Percentiles rank a stretch among this genome's conserved stretches.
Conservation (phyloP, 306 rosid species). For the Dalbergia cultrata region DNA sequence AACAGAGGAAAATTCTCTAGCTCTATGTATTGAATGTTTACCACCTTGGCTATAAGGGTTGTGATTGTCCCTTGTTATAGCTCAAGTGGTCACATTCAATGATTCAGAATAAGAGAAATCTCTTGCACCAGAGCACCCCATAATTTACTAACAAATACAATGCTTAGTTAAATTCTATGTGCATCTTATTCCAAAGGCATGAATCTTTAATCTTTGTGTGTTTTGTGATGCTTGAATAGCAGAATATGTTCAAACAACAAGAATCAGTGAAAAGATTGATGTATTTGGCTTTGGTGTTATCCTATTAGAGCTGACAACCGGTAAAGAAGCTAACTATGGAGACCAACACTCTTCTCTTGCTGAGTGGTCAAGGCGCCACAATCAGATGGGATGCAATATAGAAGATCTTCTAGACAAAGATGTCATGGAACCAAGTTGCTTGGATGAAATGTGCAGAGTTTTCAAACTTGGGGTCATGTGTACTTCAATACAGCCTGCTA, state of each 20-base stretch:
- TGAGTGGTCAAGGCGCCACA: slow-evolving; percentile 52
- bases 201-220: not conserved
- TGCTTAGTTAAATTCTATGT: not conserved
- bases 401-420: slow-evolving; percentile 49
- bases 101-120: not conserved
- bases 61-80: too few relatives aligned
- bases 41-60: too few relatives aligned
- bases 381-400: slow-evolving; percentile 43
- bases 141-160: slow-evolving; percentile 15
- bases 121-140: not conserved
- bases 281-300: slow-evolving; percentile 83
- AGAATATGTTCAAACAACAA: slow-evolving; percentile 49
- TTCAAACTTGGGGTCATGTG: slow-evolving; percentile 53
- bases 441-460: slow-evolving; percentile 45
- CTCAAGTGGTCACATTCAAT: too few relatives aligned
- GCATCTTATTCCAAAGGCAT: not conserved
- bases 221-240: slow-evolving; percentile 29
- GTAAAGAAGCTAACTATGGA: slow-evolving; percentile 50
- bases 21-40: too few relatives aligned
- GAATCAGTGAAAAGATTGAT: slow-evolving; percentile 68
- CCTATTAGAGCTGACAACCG: slow-evolving; percentile 54
- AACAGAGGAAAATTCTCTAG: not conserved
- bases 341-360: slow-evolving; percentile 50
- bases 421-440: slow-evolving; percentile 36
- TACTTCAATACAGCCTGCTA: slow-evolving; percentile 47